These are phyloP conservation scores for Forsythia viridissima DNA, from an alignment of 257 asterid species.

Conservation along the genomic window DNA sequence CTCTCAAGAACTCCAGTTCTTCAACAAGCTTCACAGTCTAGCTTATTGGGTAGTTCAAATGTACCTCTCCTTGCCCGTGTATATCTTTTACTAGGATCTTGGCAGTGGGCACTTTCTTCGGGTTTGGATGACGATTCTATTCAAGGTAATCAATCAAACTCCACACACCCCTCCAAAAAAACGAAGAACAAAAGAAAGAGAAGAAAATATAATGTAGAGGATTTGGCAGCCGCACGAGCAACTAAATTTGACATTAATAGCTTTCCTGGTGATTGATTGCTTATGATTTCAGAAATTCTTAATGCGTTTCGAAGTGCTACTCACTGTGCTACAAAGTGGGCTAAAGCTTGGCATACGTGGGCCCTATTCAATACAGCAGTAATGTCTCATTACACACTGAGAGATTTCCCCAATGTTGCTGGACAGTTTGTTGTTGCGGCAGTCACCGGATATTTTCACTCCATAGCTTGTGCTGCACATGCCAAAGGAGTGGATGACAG, in stretches of 20 bases:
- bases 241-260: neutral
- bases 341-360: slow-evolving; percentile 99
- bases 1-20: slow-evolving; percentile 64
- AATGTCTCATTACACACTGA: slow-evolving; percentile 90
- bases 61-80: slow-evolving; percentile 88
- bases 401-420: slow-evolving; percentile 69
- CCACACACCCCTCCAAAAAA: neutral
- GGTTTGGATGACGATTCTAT: slow-evolving; percentile 88
- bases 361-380: slow-evolving; percentile 98
- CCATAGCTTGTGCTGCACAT: slow-evolving; percentile 98
- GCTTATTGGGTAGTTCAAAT: slow-evolving; percentile 54
- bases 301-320: slow-evolving; percentile 85
- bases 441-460: slow-evolving; percentile 95
- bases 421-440: slow-evolving; percentile 93
- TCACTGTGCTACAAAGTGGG: slow-evolving; percentile 85
- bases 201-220: slow-evolving; percentile 2
- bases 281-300: slow-evolving; percentile 70
- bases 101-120: slow-evolving; percentile 97
- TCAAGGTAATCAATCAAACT: slow-evolving; percentile 55
- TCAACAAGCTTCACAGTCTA: slow-evolving; percentile 64
- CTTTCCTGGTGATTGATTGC: slow-evolving; percentile 24
- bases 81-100: slow-evolving; percentile 77
- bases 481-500: slow-evolving; percentile 99
- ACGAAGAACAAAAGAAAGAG: neutral
- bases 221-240: slow-evolving; percentile 16